Conservation (phyloP, 345 rosid genomes). For the Mercurialis annua region DNA sequence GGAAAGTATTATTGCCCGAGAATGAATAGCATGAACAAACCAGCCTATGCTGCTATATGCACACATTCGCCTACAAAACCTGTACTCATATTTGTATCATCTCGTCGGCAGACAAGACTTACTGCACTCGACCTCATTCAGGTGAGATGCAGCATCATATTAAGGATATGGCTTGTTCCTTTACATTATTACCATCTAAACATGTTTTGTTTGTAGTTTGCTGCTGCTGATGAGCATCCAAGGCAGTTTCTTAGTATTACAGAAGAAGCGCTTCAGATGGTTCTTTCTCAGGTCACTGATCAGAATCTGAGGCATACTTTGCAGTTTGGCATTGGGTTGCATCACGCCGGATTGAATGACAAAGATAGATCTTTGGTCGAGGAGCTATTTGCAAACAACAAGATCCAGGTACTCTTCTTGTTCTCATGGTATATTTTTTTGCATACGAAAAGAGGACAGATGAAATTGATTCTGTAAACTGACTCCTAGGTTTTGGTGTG, state of each 20-base stretch:
- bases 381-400: constrained; percentile 93
- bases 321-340: constrained; percentile 95
- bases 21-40: constrained; percentile 98
- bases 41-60: constrained; percentile 97
- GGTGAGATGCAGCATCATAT: constrained; percentile 40
- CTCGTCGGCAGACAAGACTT: constrained; percentile 98
- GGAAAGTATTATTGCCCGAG: constrained; percentile 93
- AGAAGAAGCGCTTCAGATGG: constrained; percentile 92
- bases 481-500: constrained; percentile 72
- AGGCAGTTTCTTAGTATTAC: constrained; percentile 78
- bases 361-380: constrained; percentile 90
- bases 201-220: constrained; percentile 40
- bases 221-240: constrained; percentile 95
- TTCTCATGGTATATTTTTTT: constrained; percentile 16
- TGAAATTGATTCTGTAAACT: background rate
- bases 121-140: constrained; percentile 97
- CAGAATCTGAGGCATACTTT: constrained; percentile 92
- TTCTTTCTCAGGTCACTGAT: constrained; percentile 87
- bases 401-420: constrained; percentile 71
- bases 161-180: constrained; percentile 5
- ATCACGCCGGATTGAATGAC: constrained; percentile 96
- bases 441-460: background rate
- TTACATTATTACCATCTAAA: background rate
- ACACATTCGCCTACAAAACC: constrained; percentile 97
- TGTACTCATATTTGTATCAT: constrained; percentile 93